Percentiles rank a stretch among this genome's conserved stretches.
phyloP scores from a whole-genome alignment of 2,329 filamentous ascomycete species.

The Stagonosporopsis vannaccii region DNA sequence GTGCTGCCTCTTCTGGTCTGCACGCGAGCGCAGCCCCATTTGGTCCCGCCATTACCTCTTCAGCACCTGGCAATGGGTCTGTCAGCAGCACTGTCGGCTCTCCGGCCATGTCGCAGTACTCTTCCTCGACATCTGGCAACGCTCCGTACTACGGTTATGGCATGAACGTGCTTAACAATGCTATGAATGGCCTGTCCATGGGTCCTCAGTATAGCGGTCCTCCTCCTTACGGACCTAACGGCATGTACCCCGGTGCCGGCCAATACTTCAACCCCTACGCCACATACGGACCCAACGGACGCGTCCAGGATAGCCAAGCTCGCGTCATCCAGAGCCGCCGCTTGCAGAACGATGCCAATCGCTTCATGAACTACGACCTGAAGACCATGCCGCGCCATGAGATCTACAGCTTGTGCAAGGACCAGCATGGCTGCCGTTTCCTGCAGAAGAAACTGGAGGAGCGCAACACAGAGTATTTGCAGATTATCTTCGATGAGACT shows the following conservation, averaged over 20 bases:
- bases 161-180: constrained; percentile 70
- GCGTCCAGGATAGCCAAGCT: constrained; percentile 75
- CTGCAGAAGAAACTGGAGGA: constrained; percentile 98
- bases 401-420: constrained; percentile 92
- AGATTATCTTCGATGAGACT: constrained; percentile 94
- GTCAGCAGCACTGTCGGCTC: constrained; percentile 36
- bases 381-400: constrained; percentile 77
- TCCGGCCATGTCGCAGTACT: constrained; percentile 45
- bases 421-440: constrained; percentile 96
- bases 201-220: constrained; percentile 49
- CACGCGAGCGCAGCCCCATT: constrained; percentile 84
- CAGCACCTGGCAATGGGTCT: constrained; percentile 29
- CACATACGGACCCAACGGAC: constrained; percentile 53
- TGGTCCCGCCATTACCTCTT: constrained; percentile 65
- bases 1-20: constrained; percentile 74
- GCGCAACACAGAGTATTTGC: constrained; percentile 79
- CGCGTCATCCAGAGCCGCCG: constrained; percentile 79
- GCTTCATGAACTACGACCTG: constrained; percentile 82
- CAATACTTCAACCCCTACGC: constrained; percentile 41
- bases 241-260: constrained; percentile 32
- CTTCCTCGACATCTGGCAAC: constrained; percentile 26
- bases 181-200: constrained; percentile 69
- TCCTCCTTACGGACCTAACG: constrained; percentile 30
- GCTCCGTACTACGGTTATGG: constrained; percentile 61
- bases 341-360: constrained; percentile 71